Base-by-base conservation (phyloP, 768 basidiomycete species). In the Calvatia gigantea region DNA sequence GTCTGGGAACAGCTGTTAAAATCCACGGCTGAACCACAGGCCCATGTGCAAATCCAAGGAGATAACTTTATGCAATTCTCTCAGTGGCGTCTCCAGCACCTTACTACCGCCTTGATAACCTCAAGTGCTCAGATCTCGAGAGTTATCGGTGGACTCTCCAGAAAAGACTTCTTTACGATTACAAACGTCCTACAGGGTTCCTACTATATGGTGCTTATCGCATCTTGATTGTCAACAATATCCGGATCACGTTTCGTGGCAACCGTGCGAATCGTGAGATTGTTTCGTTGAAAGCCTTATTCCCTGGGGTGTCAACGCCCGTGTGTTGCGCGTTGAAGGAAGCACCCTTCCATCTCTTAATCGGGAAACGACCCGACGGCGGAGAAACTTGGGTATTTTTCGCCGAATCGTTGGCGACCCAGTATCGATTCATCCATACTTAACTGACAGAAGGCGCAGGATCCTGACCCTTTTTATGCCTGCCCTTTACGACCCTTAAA, bases 141-240 rank as follows among this genome's bases (percentile, higher is more conserved):
- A 85, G 75, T 83, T 83, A 66, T 83, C 80, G 38, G 78, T 57
- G 37, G 75, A 77, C 4, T 85, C 86, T 7, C 85, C 85, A 72
- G 80, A 88, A 51, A 75, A 64, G 67, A 84, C 84, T 12, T 75
- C 80, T 17, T 83, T 76, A 14, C 56, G 28, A 25, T 59, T 52
- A 76, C 23, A 21, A 11, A 42, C 19, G 11, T 42, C 41, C 7
- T 42, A 23, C 15, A 23, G 19, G 41, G 25, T n/a, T n/a, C n/a
- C n/a, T n/a, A n/a, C n/a, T n/a, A n/a, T n/a, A n/a, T n/a, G n/a
- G n/a, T n/a, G n/a, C n/a, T n/a, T n/a, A n/a, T n/a, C n/a, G n/a
- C n/a, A n/a, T n/a, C n/a, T n/a, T n/a, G n/a, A n/a, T n/a, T n/a
- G n/a, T n/a, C n/a, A n/a, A n/a, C n/a, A n/a, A n/a, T n/a, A n/a